Base-by-base conservation (phyloP, 1,284 basidiomycete genomes). In the Meira miltonrushii region DNA sequence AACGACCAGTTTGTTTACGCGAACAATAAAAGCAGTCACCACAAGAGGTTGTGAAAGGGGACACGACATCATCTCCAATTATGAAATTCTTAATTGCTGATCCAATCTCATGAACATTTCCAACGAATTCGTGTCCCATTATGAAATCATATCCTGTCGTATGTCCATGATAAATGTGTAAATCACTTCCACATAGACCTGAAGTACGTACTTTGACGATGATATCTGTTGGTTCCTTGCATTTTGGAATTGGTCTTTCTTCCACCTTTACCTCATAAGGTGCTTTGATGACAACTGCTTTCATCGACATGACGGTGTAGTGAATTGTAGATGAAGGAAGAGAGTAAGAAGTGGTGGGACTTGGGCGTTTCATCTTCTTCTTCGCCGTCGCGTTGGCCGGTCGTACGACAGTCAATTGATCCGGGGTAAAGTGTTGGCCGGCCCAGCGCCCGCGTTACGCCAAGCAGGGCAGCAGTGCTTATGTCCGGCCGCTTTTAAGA, bases 41-140 rank as follows among this genome's bases (percentile, higher is more conserved):
- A 57, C 60, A 46, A 28, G 23, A 21, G 17, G 85, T 83, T 0
- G 89, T 90, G 78, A 93, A 94, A 0, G 92, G 89, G 1, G 88
- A 86, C 13, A 93, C 85, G n/a, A 93, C 88, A 64, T 86, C 85
- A 77, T 92, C 88, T 3, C 90, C 90, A 1, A 88, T 76, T 61
- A 84, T 85, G 66, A 92, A 84, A 10, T 82, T 85, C 2, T 64
- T 70, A 70, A 88, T 90, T 65, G 79, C 86, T 2, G 81, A 78
- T 12, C 90, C 90, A 2, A 90, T 83, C 19, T 85, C 83, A 37
- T 89, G 80, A 19, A 94, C 83, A 73, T 86, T 84, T 23, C 92
- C 90, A 19, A 89, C 83, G 61, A 92, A 87, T 77, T 94, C 90
- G 74, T 93, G 90, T 3, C 91, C 90, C 66, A 74, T 62, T n/a